Evolutionary conservation across 139 green algal genomes (phyloP).

Genomic region (Chlorella ohadii): DNA sequence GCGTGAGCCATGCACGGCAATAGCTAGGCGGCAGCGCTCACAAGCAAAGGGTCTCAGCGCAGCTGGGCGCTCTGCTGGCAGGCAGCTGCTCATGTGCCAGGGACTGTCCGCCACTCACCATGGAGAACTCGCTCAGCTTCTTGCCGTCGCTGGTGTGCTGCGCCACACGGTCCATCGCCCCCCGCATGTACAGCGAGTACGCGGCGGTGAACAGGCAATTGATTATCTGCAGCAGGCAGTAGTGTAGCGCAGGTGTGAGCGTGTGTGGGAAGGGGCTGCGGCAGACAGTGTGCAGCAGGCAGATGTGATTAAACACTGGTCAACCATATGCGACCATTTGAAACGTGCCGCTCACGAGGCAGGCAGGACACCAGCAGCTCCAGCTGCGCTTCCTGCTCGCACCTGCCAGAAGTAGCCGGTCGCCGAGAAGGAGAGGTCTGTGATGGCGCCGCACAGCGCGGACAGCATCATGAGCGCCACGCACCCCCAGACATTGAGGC

Average conservation of each 20-base stretch:
- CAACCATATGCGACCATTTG: too few species aligned
- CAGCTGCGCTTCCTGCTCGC: too few species aligned
- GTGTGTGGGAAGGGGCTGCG: too few species aligned
- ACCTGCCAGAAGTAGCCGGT: conserved; percentile 86
- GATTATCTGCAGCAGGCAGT: conserved; percentile 52
- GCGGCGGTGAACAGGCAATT: conserved; percentile 87
- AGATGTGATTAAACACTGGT: too few species aligned
- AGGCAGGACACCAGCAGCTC: too few species aligned
- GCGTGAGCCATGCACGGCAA: too few species aligned
- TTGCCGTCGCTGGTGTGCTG: conserved; percentile 49
- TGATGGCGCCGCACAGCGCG: conserved; percentile 76
- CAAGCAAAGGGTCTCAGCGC: not conserved
- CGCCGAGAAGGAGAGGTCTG: conserved; percentile 85
- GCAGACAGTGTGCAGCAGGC: too few species aligned
- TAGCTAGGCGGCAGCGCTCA: not conserved
- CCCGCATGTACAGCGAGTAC: conserved; percentile 85
- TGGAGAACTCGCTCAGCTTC: conserved; percentile 72
- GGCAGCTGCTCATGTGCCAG: too few species aligned
- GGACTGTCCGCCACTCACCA: too few species aligned
- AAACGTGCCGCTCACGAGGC: too few species aligned
- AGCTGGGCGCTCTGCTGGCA: not conserved
- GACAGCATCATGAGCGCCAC: conserved; percentile 86
- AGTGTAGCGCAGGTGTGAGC: too few species aligned
- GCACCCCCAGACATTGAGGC: conserved; percentile 70
- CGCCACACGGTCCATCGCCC: conserved; percentile 83